Evolutionary conservation across 441 rosid genomes (phyloP), one percentile per base, ranked within the genome.

Genomic region (Aleurites moluccanus): DNA sequence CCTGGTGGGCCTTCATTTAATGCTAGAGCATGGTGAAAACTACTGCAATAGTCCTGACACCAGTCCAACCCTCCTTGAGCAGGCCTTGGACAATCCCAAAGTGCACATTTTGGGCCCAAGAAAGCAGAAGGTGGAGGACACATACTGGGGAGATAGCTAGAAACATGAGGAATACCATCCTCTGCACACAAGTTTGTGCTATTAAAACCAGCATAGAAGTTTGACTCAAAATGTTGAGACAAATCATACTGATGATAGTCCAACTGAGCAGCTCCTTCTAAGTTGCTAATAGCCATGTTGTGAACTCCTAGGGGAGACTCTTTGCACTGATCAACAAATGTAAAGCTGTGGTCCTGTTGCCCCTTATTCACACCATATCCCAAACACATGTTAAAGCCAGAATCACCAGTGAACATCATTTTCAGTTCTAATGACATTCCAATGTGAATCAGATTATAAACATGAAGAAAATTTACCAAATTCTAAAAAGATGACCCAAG

Each of bases 71-170:
- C 97, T 80, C 87, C 97, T 82, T 88, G 98, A 76, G 94, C 94
- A 70, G 99, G 99, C 84, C 99, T 85, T 44, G 97, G 94, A 72
- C 99, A 96, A 81, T 96, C 99, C 99, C 98, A 96, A 81, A 96
- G 98, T 4, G 98, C 90, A 82, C 99, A 96, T 82, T 90, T 96
- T 35, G 99, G 99, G 62, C 99, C 98, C 74, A 96, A 80, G 85
- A 93, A 96, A 42, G 98, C 98, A 78, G 98, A 87, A 10, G 97
- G 96, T 25, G 98, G 98, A 61, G 87, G 96, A 74, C 86, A 91
- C 50, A 90, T 82, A 56, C 89, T 86, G 55, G 94, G 89, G 60
- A 93, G 79, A 79, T 87, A 88, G 72, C 83, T 73, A 73, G 91
- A 79, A 78, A 90, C 77, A 73, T 88, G 87, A 75, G 81, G 78